A percentile compares a stretch with the other conserved stretches of the same genome.
These are phyloP conservation scores for Ceratocystis harringtonii DNA, from an alignment of 2,329 filamentous ascomycete genomes.

Conservation along the genomic window DNA sequence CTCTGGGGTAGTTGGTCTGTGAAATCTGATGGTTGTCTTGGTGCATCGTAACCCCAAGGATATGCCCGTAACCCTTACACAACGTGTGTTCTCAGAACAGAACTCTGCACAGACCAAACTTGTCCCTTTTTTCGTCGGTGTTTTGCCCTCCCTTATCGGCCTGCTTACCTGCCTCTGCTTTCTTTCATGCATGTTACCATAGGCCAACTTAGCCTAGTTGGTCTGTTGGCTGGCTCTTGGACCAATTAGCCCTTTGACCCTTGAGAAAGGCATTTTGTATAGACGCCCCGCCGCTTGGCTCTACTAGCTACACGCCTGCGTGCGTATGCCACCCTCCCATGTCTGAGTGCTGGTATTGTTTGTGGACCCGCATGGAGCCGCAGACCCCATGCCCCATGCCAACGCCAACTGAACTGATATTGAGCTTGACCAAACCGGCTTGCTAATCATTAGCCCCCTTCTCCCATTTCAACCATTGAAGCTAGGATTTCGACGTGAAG, in stretches of 20 bases:
- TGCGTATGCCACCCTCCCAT: neutral
- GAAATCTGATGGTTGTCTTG: no score
- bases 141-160: no score
- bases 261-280: neutral
- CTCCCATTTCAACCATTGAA: neutral
- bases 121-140: no score
- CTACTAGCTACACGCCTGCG: neutral
- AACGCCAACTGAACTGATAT: neutral
- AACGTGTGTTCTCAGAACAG: no score
- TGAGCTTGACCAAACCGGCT: no score
- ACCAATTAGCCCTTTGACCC: neutral
- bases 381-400: neutral
- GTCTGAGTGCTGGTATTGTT: neutral
- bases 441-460: no score
- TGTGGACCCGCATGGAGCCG: constrained; percentile 1
- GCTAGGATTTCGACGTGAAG: neutral
- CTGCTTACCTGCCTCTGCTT: neutral
- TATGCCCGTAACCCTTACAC: no score
- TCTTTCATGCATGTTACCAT: neutral
- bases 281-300: neutral
- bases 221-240: neutral
- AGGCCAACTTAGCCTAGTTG: neutral
- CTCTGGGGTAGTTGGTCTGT: no score
- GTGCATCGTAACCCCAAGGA: no score
- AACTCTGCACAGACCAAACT: no score